Evolutionary conservation across 1,284 basidiomycete genomes (phyloP).

Genomic region (Ustilago tritici): DNA sequence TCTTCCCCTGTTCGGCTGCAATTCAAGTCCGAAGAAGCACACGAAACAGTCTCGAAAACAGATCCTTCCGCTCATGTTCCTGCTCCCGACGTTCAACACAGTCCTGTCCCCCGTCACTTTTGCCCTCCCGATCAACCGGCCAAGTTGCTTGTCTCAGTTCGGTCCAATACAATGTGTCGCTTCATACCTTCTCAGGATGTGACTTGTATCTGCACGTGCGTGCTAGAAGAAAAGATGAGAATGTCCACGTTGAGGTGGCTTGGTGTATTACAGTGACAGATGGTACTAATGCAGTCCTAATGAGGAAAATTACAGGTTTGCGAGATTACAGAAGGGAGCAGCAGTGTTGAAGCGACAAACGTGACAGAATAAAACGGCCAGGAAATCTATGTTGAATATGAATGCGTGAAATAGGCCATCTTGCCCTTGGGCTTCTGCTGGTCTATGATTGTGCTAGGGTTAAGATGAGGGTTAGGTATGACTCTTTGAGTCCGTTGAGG

Average conservation of each 20-base stretch:
- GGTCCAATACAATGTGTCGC: background rate
- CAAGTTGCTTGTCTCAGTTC: background rate
- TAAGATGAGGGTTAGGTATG: background rate
- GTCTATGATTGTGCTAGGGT: background rate
- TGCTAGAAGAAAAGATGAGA: background rate
- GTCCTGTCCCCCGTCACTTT: background rate
- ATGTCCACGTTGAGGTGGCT: constrained; percentile 1
- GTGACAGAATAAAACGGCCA: background rate
- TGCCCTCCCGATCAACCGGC: background rate
- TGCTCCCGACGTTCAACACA: constrained; percentile 14
- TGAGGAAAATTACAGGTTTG: background rate
- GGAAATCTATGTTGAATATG: constrained; percentile 8
- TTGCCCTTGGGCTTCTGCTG: background rate
- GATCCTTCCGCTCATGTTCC: background rate
- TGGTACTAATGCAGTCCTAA: background rate
- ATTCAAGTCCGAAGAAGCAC: constrained; percentile 6
- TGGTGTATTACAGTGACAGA: background rate
- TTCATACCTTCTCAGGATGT: background rate
- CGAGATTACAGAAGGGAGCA: background rate
- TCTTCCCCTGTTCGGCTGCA: background rate
- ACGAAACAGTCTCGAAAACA: background rate
- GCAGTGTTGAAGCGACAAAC: constrained; percentile 3
- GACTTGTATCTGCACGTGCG: background rate
- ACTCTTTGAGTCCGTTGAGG: constrained; percentile 21
- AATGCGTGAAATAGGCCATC: background rate